phyloP scores from a whole-genome alignment of 2,329 filamentous ascomycete species.

The Pseudogymnoascus sp. region DNA sequence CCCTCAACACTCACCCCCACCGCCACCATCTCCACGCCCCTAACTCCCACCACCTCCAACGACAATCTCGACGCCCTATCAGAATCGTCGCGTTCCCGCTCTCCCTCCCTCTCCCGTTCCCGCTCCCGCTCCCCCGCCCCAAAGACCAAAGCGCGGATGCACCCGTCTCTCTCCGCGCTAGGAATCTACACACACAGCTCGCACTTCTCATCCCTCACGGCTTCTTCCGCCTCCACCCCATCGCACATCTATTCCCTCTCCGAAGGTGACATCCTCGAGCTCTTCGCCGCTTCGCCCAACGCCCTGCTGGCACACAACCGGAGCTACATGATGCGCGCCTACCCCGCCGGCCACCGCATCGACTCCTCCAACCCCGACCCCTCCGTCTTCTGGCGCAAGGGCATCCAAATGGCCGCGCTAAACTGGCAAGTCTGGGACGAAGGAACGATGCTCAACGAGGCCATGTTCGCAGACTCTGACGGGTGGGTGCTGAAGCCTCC shows the following conservation, averaged over 20 bases:
- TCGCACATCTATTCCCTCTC: conserved; percentile 61
- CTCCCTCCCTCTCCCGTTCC: conserved; percentile 20
- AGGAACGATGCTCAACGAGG: conserved; percentile 93
- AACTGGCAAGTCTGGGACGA: conserved; percentile 92
- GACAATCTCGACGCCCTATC: conserved; percentile 18
- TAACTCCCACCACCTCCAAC: conserved; percentile 11
- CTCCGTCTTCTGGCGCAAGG: conserved; percentile 75
- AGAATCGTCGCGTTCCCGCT: conserved; percentile 19
- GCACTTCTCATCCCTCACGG: conserved; percentile 49
- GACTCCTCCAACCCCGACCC: conserved; percentile 83
- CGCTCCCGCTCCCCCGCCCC: conserved; percentile 21
- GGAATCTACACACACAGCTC: conserved; percentile 84
- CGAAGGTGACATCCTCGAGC: conserved; percentile 54
- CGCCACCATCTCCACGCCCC: conserved; percentile 14
- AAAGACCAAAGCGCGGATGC: conserved; percentile 46
- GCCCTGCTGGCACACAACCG: conserved; percentile 75
- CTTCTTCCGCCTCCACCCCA: conserved; percentile 39
- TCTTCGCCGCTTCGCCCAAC: conserved; percentile 43
- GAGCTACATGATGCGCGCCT: conserved; percentile 75
- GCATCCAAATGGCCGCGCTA: conserved; percentile 82
- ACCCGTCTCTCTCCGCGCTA: conserved; percentile 61
- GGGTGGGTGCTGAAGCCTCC: conserved; percentile 82
- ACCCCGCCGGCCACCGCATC: conserved; percentile 74
- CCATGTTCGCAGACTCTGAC: conserved; percentile 72
- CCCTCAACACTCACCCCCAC: conserved; percentile 9